Conservation (phyloP, 108 stramenopile species). For the Pseudonitzschia multistriata region DNA sequence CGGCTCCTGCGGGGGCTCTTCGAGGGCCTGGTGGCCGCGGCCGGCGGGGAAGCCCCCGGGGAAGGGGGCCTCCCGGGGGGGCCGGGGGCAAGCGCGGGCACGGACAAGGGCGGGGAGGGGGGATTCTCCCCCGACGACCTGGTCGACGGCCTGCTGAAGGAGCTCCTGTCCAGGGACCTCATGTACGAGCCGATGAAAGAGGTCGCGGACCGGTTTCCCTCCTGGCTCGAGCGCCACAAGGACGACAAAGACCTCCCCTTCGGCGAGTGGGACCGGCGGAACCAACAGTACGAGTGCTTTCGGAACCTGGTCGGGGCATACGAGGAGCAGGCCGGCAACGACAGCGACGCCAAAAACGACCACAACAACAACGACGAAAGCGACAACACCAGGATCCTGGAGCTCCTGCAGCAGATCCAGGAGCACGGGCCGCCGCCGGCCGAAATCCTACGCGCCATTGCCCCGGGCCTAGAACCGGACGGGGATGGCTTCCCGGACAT, state of each 20-base stretch:
- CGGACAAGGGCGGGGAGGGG: neutral
- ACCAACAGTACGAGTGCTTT: conserved; percentile 89
- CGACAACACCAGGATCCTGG: conserved; percentile 57
- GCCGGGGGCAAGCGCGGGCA: neutral
- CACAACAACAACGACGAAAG: conserved; percentile 88
- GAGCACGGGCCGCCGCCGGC: conserved; percentile 93
- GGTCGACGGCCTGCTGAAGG: conserved; percentile 92
- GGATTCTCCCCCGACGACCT: conserved; percentile 59
- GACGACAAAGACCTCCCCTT: conserved; percentile 33
- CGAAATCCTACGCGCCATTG: conserved; percentile 94
- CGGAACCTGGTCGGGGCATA: conserved; percentile 87
- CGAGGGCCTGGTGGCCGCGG: neutral
- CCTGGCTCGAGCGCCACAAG: conserved; percentile 84
- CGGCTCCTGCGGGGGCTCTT: neutral
- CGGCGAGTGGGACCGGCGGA: conserved; percentile 66
- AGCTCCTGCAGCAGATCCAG: conserved; percentile 91
- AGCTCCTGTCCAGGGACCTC: conserved; percentile 83
- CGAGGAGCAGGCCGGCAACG: conserved; percentile 85
- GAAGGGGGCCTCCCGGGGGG: neutral
- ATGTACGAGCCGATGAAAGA: conserved; percentile 97
- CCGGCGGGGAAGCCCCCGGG: neutral
- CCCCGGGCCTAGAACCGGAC: conserved; percentile 95
- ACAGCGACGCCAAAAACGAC: conserved; percentile 86
- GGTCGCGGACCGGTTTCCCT: conserved; percentile 86
- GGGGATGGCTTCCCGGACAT: conserved; percentile 94